Evolutionary conservation across 257 asterid genomes (phyloP), one percentile per base, ranked within the genome.

Genomic region (Coffea canephora): DNA sequence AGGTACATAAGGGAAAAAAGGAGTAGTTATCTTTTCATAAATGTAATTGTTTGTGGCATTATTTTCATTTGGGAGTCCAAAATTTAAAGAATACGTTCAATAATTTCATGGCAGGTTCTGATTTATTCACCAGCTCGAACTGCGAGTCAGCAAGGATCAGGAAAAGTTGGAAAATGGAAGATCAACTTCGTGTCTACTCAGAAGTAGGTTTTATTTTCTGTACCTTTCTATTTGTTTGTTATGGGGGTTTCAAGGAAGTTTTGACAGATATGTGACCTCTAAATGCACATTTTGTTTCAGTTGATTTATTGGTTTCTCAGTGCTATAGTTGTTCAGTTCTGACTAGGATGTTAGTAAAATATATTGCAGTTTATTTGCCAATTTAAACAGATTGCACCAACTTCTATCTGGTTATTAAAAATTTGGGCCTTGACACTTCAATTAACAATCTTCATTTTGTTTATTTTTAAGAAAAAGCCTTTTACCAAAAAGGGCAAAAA

Each of bases 121-220:
- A 92, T 96, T 59, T 89, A 77, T 85, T 92, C 99, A 52, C 99
- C 99, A 70, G 99, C 99, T 76, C 90, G 97, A 83, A 91, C 98
- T 81, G 99, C 98, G 66, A 80, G 91, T 34, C 99, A 96, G 79
- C 99, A 96, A 87, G 99, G 99, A 82, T 93, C 99, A 19, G 99
- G 97, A 82, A 94, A 94, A 85, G 89, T 96, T 86, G 98, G 97
- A 80, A 90, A 73, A 82, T 96, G 99, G 98, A 96, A 91, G 87
- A 96, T 96, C 83, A 92, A 94, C 87, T 96, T 96, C 85, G 1
- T 92, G 87, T 94, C 99, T 77, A 94, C 95, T 4, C 97, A 94
- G 81, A 94, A 94, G 98, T 92, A 94, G 80, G 94, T 72, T 74
- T 74, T 71, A n/a, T 72, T 81, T 73, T 1, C 27, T 50, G 48